Evolutionary conservation across 2,329 filamentous ascomycete genomes (phyloP), one percentile per base, ranked within the genome.

Genomic region (Colletotrichum spinosum): DNA sequence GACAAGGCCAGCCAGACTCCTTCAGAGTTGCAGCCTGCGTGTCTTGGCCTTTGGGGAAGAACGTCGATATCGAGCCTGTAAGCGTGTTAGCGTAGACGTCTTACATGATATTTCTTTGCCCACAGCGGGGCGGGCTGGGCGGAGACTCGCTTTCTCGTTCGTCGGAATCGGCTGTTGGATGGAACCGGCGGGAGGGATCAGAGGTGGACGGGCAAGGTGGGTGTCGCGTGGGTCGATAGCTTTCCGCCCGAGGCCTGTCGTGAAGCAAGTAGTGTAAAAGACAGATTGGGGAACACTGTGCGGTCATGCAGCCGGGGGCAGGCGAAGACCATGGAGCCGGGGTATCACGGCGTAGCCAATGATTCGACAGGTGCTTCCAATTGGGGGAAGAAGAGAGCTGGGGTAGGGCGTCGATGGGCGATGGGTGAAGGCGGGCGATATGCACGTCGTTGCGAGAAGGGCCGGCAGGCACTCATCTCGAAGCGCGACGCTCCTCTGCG

Each of bases 291-390:
- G 50, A 55, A 62, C 45, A 63, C 42, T 53, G 57, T 44, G 44
- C 55, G 53, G 63, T 52, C 57, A 66, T 53, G 58, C 59, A 65
- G 51, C 48, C 52, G 33, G 41, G 51, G 56, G 52, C 46, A 49
- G n/a, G 25, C 25, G 25, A 25, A 25, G 25, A 25, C 58, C 58
- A 53, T 48, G 48, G 37, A 41, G 48, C 25, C 25, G 25, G 25
- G 25, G 25, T 25, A 25, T 25, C 4, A 25, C 4, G 25, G 25
- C 25, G 25, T 25, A 25, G 25, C 25, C 25, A 25, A 25, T 25
- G 25, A 25, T 25, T 25, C 25, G 25, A 64, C 60, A 46, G 41
- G 58, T 52, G 25, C 42, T 38, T 52, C 25, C 41, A 8, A 38
- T 44, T 33, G 63, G 48, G 33, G 25, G 25, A 25, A 25, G 25